phyloP scores from a whole-genome alignment of 495 filamentous ascomycete species.

The Tetracladium setigerum region DNA sequence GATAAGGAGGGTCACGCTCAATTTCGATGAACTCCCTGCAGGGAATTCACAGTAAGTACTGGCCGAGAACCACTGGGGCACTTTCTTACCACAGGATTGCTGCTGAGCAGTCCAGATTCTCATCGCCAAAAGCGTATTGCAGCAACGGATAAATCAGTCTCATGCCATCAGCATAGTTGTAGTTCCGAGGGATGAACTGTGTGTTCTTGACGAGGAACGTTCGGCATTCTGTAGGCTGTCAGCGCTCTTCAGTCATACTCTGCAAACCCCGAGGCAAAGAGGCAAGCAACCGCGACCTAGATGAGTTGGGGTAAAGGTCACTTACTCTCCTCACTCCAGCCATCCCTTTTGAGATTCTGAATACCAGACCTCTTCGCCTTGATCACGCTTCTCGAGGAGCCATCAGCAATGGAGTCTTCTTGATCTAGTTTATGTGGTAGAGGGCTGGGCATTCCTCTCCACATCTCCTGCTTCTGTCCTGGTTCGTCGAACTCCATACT shows the following conservation, averaged over 20 bases:
- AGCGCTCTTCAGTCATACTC: too few relatives aligned
- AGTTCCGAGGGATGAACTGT: conserved; percentile 2
- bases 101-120: conserved; percentile 4
- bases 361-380: neutral
- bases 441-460: too few relatives aligned
- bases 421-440: too few relatives aligned
- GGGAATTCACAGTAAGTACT: too few relatives aligned
- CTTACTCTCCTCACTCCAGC: conserved; percentile 7
- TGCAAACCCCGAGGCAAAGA: too few relatives aligned
- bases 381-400: too few relatives aligned
- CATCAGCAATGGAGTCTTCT: too few relatives aligned
- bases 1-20: neutral
- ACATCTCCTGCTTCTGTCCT: too few relatives aligned
- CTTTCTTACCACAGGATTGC: too few relatives aligned
- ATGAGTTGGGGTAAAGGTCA: neutral
- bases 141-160: neutral
- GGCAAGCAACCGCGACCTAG: too few relatives aligned
- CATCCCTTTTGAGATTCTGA: conserved; percentile 1
- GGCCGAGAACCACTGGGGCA: too few relatives aligned
- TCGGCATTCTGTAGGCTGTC: neutral
- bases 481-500: too few relatives aligned
- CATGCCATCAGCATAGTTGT: conserved; percentile 10
- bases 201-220: neutral
- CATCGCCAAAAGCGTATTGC: conserved; percentile 5
- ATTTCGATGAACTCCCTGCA: conserved; percentile 3